Evolutionary conservation across 2,329 filamentous ascomycete genomes (phyloP).

Genomic region (Keithomyces neogunnii): DNA sequence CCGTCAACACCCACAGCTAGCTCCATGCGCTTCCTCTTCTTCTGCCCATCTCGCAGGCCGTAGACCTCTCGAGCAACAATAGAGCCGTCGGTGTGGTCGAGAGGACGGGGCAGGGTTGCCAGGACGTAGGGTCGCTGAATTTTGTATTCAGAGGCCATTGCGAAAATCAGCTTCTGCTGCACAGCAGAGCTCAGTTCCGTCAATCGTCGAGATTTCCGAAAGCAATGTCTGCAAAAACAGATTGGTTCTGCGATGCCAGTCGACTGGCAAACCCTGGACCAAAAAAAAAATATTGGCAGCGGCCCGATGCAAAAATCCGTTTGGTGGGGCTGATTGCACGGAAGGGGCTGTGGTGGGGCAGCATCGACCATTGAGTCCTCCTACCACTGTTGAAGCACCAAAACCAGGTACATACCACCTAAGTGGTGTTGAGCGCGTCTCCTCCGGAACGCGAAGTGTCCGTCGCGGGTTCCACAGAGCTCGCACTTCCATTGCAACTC

Average conservation of each 20-base stretch:
- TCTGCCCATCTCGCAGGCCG: conserved; percentile 47
- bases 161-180: conserved; percentile 6
- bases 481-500: neutral
- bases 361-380: neutral
- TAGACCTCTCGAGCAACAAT: conserved; percentile 54
- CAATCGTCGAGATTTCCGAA: neutral
- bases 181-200: neutral
- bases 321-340: conserved; percentile 16
- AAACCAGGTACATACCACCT: conserved; percentile 11
- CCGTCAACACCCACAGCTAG: conserved; percentile 56
- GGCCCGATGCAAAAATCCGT: conserved; percentile 27
- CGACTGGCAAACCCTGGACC: neutral
- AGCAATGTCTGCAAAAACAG: neutral
- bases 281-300: conserved; percentile 26
- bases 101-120: conserved; percentile 48
- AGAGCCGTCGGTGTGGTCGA: conserved; percentile 41
- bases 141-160: conserved; percentile 51
- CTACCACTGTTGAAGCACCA: no score
- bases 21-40: conserved; percentile 56
- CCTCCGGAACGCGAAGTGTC: conserved; percentile 2
- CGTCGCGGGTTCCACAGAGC: neutral
- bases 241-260: neutral
- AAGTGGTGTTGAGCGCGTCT: conserved; percentile 7
- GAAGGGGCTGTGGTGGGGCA: conserved; percentile 11
- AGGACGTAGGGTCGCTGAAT: conserved; percentile 58